Evolutionary conservation across 2,329 filamentous ascomycete genomes (phyloP).

Genomic region (Fusarium piperis): DNA sequence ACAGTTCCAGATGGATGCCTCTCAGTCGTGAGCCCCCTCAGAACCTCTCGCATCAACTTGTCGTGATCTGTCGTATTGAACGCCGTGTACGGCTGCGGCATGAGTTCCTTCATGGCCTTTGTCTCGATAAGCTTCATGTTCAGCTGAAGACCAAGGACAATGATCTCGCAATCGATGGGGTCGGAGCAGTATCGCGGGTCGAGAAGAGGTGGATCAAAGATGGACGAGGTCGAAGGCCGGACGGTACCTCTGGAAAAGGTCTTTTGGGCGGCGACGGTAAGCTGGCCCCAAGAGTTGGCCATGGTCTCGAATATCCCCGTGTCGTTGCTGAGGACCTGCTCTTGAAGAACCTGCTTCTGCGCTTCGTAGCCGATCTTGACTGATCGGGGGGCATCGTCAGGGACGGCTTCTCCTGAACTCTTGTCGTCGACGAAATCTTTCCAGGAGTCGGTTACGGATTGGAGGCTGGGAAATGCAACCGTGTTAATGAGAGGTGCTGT

Average conservation of each 20-base stretch:
- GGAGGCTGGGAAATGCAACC: constrained; percentile 8
- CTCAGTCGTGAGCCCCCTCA: constrained; percentile 4
- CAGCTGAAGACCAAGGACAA: constrained; percentile 21
- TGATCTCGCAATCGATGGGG: constrained; percentile 15
- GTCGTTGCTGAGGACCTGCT: constrained; percentile 6
- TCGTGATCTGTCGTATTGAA: constrained; percentile 10
- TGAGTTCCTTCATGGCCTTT: constrained; percentile 9
- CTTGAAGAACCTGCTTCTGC: constrained; percentile 8
- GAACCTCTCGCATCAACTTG: neutral
- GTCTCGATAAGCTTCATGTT: constrained; percentile 17
- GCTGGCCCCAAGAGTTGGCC: constrained; percentile 15
- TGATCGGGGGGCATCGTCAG: neutral
- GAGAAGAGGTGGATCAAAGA: constrained; percentile 9
- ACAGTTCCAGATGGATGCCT: constrained; percentile 14
- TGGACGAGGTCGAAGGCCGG: neutral
- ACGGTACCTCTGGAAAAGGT: constrained; percentile 19
- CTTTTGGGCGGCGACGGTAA: constrained; percentile 22
- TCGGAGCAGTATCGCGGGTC: constrained; percentile 26
- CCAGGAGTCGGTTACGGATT: constrained; percentile 1
- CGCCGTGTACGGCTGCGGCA: constrained; percentile 2
- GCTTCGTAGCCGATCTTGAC: constrained; percentile 11
- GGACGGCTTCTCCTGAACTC: neutral
- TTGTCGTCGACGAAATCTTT: neutral
- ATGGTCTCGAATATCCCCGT: constrained; percentile 20
- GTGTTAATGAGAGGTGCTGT: constrained; percentile 26